Percentiles rank a stretch among this genome's conserved stretches.
Conservation (phyloP, 768 basidiomycete genomes). For the Lyophyllum shimeji region DNA sequence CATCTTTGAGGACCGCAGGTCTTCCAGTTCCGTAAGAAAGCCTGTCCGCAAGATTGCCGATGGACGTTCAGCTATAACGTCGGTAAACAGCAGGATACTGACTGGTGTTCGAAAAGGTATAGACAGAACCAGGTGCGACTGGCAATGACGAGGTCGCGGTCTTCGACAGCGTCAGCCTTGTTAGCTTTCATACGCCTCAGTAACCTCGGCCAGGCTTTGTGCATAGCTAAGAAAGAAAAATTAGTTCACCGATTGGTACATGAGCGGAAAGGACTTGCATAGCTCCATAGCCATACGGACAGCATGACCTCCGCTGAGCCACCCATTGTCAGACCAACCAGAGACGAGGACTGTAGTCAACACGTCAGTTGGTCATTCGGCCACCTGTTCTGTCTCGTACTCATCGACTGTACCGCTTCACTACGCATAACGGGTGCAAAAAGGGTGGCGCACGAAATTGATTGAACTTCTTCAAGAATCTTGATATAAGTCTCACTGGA, state of each 20-base stretch:
- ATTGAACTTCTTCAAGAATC: constrained; percentile 82
- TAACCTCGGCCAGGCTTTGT: constrained; percentile 88
- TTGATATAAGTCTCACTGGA: constrained; percentile 71
- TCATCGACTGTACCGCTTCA: constrained; percentile 94
- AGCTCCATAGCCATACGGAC: constrained; percentile 96
- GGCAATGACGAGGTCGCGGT: constrained; percentile 78
- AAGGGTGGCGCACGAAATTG: constrained; percentile 81
- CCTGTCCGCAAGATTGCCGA: constrained; percentile 35
- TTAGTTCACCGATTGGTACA: neutral
- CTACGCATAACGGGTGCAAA: constrained; percentile 83
- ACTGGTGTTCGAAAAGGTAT: constrained; percentile 95
- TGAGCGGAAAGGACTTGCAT: constrained; percentile 45
- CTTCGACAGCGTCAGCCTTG: constrained; percentile 57
- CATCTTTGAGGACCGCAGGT: constrained; percentile 89
- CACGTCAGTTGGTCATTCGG: constrained; percentile 5
- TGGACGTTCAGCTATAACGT: neutral
- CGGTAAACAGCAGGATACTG: constrained; percentile 28
- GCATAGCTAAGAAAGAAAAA: constrained; percentile 59
- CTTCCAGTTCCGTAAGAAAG: constrained; percentile 94
- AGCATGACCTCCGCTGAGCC: constrained; percentile 94
- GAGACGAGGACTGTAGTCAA: constrained; percentile 71
- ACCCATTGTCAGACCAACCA: constrained; percentile 95
- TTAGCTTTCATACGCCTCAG: constrained; percentile 73
- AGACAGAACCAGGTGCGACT: constrained; percentile 92
- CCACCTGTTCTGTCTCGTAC: constrained; percentile 43